Conservation (phyloP, 306 rosid species). For the Psophocarpus tetragonolobus region DNA sequence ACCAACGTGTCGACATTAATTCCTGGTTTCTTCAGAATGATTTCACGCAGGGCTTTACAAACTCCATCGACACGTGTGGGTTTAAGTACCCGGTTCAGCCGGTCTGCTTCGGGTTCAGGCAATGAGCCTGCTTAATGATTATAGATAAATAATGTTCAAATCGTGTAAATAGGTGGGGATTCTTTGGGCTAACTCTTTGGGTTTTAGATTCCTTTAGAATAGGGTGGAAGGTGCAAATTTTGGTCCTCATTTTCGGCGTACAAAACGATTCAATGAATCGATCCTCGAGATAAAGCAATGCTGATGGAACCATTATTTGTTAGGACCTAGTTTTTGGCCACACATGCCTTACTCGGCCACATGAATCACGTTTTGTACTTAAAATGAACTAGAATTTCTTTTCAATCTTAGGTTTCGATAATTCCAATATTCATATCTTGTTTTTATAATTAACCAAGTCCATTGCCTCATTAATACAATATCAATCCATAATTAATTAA, state of each 20-base stretch:
- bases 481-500: too few relatives aligned
- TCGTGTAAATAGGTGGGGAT: constrained; percentile 70
- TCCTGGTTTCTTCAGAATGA: constrained; percentile 43
- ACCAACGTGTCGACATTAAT: constrained; percentile 43
- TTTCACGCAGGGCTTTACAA: constrained; percentile 46
- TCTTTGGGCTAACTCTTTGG: constrained; percentile 56
- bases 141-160: neutral
- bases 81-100: constrained; percentile 55
- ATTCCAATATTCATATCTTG: neutral
- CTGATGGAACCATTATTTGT: constrained; percentile 30
- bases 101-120: constrained; percentile 51
- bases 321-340: constrained; percentile 12
- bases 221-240: constrained; percentile 23
- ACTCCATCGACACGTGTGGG: constrained; percentile 55
- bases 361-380: constrained; percentile 37
- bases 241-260: constrained; percentile 43
- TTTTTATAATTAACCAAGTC: too few relatives aligned
- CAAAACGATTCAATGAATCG: constrained; percentile 32
- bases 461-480: too few relatives aligned
- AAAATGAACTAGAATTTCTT: neutral
- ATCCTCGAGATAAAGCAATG: neutral
- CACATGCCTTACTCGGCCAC: neutral
- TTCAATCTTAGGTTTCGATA: constrained; percentile 29
- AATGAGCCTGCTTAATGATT: constrained; percentile 26
- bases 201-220: constrained; percentile 30